Evolutionary conservation across 305 asterid species (phyloP).

Genomic region (Solanum chacoense): DNA sequence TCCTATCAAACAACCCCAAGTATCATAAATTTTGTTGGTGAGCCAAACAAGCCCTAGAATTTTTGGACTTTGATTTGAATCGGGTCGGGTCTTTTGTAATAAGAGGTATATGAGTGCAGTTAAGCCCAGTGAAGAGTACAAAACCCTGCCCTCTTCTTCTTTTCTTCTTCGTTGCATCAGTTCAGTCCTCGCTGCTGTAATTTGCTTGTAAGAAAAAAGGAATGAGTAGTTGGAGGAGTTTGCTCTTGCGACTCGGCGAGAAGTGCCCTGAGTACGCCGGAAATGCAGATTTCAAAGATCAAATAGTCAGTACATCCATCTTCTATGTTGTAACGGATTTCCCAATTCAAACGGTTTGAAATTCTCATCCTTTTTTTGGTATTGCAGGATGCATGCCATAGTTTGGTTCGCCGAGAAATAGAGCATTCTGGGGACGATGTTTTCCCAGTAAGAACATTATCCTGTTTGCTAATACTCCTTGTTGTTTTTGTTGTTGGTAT

Average conservation of each 20-base stretch:
- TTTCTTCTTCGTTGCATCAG: background rate
- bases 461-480: background rate
- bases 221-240: constrained; percentile 73
- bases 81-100: background rate
- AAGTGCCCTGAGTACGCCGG: constrained; percentile 86
- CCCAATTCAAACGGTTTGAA: background rate
- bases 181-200: background rate
- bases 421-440: constrained; percentile 54
- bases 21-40: background rate
- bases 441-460: constrained; percentile 23
- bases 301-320: constrained; percentile 38
- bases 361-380: background rate
- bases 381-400: constrained; percentile 82
- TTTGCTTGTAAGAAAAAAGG: background rate
- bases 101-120: background rate
- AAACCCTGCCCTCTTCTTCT: background rate
- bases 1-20: background rate
- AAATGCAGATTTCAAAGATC: constrained; percentile 70
- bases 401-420: constrained; percentile 81
- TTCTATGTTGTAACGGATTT: background rate
- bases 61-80: background rate
- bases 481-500: background rate
- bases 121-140: background rate
- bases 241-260: constrained; percentile 82
- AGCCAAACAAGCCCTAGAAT: background rate